Evolutionary conservation across 208 protist genomes (phyloP).

Genomic region (Acanthamoeba polyphaga): DNA sequence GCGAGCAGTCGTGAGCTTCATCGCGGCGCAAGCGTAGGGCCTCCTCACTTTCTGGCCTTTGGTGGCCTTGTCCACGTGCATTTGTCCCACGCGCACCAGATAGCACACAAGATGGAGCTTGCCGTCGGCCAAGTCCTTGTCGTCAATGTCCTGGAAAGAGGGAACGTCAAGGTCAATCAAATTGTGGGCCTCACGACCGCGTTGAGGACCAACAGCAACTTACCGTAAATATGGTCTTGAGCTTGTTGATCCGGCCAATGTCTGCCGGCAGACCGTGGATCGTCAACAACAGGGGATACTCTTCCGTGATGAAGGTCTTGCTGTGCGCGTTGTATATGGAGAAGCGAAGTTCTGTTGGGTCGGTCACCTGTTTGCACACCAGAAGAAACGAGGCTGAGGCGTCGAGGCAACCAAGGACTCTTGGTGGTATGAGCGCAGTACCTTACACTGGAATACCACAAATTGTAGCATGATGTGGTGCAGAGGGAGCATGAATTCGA

Average conservation of each 20-base stretch:
- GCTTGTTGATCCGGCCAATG: slow-evolving; percentile 74
- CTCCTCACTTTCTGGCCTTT: slow-evolving; percentile 75
- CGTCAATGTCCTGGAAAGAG: slow-evolving; percentile 50
- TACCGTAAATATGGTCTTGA: slow-evolving; percentile 79
- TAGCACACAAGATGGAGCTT: slow-evolving; percentile 76
- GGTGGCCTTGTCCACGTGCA: slow-evolving; percentile 70
- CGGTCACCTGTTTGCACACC: background rate
- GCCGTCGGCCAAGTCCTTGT: slow-evolving; percentile 75
- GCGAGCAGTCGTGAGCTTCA: slow-evolving; percentile 2
- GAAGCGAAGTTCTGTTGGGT: slow-evolving; percentile 80
- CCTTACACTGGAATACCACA: slow-evolving; percentile 66
- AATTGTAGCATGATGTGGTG: slow-evolving; percentile 62
- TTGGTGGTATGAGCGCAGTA: background rate
- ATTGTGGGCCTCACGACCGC: too few relatives aligned
- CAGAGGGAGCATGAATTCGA: slow-evolving; percentile 6
- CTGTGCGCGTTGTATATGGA: slow-evolving; percentile 73
- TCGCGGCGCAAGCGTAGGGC: slow-evolving; percentile 76
- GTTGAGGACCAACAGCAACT: background rate
- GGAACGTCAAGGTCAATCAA: background rate
- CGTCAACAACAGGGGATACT: slow-evolving; percentile 75
- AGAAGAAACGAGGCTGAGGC: background rate
- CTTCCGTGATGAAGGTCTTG: slow-evolving; percentile 77
- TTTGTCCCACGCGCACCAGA: slow-evolving; percentile 78
- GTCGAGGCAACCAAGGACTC: background rate
- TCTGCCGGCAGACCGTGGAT: slow-evolving; percentile 77